Conservation (phyloP, 1,139 yeast genomes). For the Yamadazyma atlantica region DNA sequence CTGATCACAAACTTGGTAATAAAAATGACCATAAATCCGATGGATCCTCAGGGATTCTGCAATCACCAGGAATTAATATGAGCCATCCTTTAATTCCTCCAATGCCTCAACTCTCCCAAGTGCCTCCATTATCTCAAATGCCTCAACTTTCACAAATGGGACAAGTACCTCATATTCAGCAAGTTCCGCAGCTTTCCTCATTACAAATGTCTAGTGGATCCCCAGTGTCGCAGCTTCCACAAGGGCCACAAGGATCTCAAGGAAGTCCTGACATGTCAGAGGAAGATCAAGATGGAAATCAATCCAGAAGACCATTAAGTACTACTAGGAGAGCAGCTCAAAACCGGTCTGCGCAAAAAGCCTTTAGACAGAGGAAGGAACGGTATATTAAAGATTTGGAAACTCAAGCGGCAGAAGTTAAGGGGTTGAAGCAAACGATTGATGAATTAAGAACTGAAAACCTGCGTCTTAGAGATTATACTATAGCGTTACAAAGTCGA, state of each 20-base stretch:
- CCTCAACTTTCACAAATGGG: neutral
- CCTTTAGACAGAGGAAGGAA: slow-evolving; percentile 81
- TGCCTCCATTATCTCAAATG: neutral
- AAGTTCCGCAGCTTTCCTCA: neutral
- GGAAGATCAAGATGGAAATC: neutral
- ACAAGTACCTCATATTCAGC: neutral
- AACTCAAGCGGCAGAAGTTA: slow-evolving; percentile 61
- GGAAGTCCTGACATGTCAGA: neutral
- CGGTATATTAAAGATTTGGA: slow-evolving; percentile 77
- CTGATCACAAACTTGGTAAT: too few relatives aligned
- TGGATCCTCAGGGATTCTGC: neutral
- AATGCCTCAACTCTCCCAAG: neutral
- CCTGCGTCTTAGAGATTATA: slow-evolving; percentile 69
- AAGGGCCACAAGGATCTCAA: neutral
- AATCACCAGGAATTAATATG: neutral
- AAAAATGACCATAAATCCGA: neutral
- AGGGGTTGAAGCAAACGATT: slow-evolving; percentile 57
- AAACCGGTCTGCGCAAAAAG: slow-evolving; percentile 85
- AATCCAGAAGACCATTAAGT: slow-evolving; percentile 42
- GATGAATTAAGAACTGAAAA: slow-evolving; percentile 69
- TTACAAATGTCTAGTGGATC: neutral
- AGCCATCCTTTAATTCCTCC: slow-evolving; percentile 1
- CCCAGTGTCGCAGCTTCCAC: slow-evolving; percentile 1
- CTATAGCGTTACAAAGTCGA: slow-evolving; percentile 66
- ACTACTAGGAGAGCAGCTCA: slow-evolving; percentile 84